Evolutionary conservation across 78 protist species (phyloP).

Genomic region (Trichosphaerium sp.): DNA sequence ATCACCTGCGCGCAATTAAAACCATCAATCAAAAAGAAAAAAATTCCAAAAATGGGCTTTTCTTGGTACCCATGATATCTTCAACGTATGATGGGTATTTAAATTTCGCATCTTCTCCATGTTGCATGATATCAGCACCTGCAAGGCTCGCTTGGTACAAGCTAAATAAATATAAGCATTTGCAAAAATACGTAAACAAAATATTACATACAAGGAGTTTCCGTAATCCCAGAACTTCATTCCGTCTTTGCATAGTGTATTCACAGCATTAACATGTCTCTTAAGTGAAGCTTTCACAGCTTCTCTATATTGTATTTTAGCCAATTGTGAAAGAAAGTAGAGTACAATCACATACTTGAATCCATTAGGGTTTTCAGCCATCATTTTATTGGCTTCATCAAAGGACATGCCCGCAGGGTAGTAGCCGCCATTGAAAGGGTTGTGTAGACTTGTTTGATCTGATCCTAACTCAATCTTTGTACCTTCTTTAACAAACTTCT

Average conservation of each 20-base stretch:
- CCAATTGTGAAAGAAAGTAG: not conserved
- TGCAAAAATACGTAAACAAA: not conserved
- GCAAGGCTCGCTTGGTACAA: constrained; percentile 68
- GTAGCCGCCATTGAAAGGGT: constrained; percentile 84
- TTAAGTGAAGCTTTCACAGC: constrained; percentile 60
- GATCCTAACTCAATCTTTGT: constrained; percentile 70
- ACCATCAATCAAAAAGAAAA: constrained; percentile 80
- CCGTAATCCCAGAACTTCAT: constrained; percentile 88
- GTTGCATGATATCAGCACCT: constrained; percentile 62
- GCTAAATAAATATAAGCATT: not conserved
- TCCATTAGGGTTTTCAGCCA: constrained; percentile 55
- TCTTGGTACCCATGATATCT: constrained; percentile 69
- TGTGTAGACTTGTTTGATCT: constrained; percentile 85
- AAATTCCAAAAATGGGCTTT: constrained; percentile 30
- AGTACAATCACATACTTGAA: constrained; percentile 29
- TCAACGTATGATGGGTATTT: constrained; percentile 78
- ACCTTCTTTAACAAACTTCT: constrained; percentile 12
- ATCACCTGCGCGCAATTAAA: constrained; percentile 83
- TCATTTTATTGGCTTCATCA: constrained; percentile 69
- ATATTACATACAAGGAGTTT: constrained; percentile 27
- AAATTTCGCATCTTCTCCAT: constrained; percentile 24
- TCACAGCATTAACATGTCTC: constrained; percentile 69
- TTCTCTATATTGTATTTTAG: not conserved
- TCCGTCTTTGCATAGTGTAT: constrained; percentile 47
- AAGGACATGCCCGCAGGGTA: constrained; percentile 70